Evolutionary conservation across 2,329 filamentous ascomycete species (phyloP).

Genomic region (Podosphaera fusca): DNA sequence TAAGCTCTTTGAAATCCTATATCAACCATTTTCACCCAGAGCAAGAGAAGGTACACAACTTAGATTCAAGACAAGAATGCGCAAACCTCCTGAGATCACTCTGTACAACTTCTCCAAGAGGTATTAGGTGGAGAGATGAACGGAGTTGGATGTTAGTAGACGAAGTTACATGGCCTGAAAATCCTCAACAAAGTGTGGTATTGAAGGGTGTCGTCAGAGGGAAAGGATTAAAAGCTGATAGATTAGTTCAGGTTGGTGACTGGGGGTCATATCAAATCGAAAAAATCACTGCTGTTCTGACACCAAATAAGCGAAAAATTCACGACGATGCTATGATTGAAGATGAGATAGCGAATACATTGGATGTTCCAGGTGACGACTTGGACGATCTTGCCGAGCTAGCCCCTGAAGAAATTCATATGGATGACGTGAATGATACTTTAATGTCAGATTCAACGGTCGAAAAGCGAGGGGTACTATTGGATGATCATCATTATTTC

Average conservation of each 20-base stretch:
- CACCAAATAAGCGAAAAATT: conserved; percentile 36
- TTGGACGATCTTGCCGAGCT: conserved; percentile 64
- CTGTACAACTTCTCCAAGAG: conserved; percentile 81
- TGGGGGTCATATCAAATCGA: conserved; percentile 89
- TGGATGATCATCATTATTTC: conserved; percentile 97
- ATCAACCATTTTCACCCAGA: conserved; percentile 87
- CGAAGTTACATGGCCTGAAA: conserved; percentile 46
- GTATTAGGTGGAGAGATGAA: conserved; percentile 85
- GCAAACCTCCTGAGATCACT: conserved; percentile 75
- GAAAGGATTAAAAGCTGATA: conserved; percentile 67
- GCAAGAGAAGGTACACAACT: conserved; percentile 71
- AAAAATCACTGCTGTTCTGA: conserved; percentile 59
- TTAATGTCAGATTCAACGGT: conserved; percentile 24
- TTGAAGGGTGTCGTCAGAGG: conserved; percentile 74
- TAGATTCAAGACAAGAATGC: conserved; percentile 77
- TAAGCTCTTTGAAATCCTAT: conserved; percentile 71
- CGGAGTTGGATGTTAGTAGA: conserved; percentile 90
- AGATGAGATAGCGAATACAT: conserved; percentile 26
- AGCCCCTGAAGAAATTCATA: conserved; percentile 64
- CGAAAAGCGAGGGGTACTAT: conserved; percentile 61
- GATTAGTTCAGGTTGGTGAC: conserved; percentile 73
- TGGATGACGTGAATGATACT: conserved; percentile 40
- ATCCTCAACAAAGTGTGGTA: conserved; percentile 37
- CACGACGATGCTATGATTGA: conserved; percentile 45
- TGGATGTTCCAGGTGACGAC: conserved; percentile 55